A percentile compares a stretch with the other conserved stretches of the same genome.
Evolutionary conservation across 225 moss, liverwort and hornwort genomes (phyloP).

Genomic region (Sphagnum contortum): DNA sequence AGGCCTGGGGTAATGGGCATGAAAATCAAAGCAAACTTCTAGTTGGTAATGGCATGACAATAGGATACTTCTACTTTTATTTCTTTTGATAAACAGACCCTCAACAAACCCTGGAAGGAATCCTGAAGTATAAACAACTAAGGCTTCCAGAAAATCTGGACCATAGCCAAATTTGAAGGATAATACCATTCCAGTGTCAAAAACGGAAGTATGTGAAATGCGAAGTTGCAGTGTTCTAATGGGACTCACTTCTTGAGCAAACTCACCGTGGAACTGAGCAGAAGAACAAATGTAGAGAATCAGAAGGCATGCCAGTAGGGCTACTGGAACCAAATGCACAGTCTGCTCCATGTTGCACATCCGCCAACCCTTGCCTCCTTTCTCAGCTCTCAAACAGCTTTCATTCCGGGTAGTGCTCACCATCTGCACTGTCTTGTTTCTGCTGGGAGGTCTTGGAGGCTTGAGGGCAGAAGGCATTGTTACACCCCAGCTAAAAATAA

Average conservation of each 20-base stretch:
- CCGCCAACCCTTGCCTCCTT: conserved; percentile 16
- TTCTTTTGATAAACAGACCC: too few species aligned
- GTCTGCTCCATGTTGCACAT: conserved; percentile 19
- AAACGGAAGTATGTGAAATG: too few species aligned
- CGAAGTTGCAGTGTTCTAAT: too few species aligned
- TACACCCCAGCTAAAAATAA: background rate
- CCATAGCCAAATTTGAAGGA: background rate
- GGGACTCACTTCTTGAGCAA: background rate
- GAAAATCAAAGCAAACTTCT: too few species aligned
- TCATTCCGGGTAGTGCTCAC: conserved; percentile 5
- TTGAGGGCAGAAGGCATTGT: conserved; percentile 9
- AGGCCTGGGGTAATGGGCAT: too few species aligned
- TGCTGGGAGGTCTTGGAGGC: conserved; percentile 11
- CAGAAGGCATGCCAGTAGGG: conserved; percentile 19
- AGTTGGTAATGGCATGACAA: too few species aligned
- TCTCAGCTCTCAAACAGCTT: conserved; percentile 7
- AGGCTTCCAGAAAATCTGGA: too few species aligned
- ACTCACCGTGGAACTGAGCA: conserved; percentile 14
- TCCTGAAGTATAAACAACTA: too few species aligned
- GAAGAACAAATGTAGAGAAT: conserved; percentile 24
- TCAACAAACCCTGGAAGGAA: too few species aligned
- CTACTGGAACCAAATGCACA: conserved; percentile 21
- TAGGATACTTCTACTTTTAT: too few species aligned
- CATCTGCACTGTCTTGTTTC: conserved; percentile 1
- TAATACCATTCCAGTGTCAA: too few species aligned